Conservation (phyloP, 495 filamentous ascomycete genomes). For the Annulohypoxylon stygium region DNA sequence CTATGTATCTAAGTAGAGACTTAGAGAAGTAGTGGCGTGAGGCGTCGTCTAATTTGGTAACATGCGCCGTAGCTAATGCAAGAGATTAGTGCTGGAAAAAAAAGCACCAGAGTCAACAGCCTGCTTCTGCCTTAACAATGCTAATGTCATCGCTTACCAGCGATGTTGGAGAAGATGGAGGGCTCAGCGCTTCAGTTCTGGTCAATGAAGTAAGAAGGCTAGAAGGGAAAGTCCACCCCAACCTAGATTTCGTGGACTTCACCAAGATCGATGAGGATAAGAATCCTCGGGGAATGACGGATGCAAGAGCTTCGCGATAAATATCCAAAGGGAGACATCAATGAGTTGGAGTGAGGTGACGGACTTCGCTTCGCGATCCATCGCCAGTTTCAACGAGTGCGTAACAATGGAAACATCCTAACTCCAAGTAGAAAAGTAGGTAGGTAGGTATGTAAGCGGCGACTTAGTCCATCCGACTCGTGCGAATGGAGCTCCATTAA, state of each 20-base stretch:
- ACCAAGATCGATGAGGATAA: background rate
- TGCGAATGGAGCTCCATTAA: conserved; percentile 23
- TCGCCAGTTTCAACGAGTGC: background rate
- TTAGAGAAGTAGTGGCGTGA: conserved; percentile 7
- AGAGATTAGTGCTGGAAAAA: background rate
- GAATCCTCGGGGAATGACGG: background rate
- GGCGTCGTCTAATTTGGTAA: conserved; percentile 15
- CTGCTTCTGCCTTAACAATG: conserved; percentile 12
- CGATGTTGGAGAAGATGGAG: background rate
- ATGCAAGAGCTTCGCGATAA: background rate
- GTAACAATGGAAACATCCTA: background rate
- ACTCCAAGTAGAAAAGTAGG: background rate
- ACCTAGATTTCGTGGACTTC: background rate
- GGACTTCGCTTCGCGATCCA: conserved; percentile 1
- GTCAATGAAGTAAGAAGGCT: conserved; percentile 12
- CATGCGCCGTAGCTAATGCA: background rate
- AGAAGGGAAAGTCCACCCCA: conserved; percentile 8
- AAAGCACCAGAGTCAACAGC: background rate
- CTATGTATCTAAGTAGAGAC: background rate
- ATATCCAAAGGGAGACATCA: background rate
- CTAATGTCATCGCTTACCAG: background rate
- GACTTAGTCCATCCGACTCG: conserved; percentile 14
- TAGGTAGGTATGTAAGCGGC: conserved; percentile 1
- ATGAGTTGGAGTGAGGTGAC: conserved; percentile 7
- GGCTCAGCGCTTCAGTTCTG: background rate